phyloP scores from a whole-genome alignment of 2,329 filamentous ascomycete genomes.

The Grosmannia huntii region DNA sequence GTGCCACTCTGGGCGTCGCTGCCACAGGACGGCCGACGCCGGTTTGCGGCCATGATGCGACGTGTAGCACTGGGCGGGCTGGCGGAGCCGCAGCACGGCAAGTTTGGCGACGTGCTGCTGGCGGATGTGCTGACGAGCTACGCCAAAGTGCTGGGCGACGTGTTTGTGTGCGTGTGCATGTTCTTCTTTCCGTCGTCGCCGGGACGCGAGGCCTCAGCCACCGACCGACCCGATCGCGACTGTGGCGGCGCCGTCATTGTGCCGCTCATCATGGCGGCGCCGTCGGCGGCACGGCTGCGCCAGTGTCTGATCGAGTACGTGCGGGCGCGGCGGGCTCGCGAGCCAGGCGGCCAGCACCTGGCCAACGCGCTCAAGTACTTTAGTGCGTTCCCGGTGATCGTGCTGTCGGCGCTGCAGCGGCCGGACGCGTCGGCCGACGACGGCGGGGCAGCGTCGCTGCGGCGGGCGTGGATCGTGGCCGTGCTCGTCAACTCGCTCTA shows the following conservation, averaged over 20 bases:
- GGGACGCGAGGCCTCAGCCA: slow-evolving; percentile 51
- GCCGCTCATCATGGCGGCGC: slow-evolving; percentile 71
- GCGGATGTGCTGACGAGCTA: slow-evolving; percentile 94
- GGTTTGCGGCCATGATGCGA: slow-evolving; percentile 62
- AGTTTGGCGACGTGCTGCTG: slow-evolving; percentile 87
- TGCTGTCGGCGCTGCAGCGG: slow-evolving; percentile 63
- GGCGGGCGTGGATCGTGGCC: slow-evolving; percentile 54
- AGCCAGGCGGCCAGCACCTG: slow-evolving; percentile 65
- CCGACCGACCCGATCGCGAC: slow-evolving; percentile 64
- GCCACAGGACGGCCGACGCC: slow-evolving; percentile 57
- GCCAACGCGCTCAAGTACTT: slow-evolving; percentile 93
- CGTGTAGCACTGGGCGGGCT: slow-evolving; percentile 76
- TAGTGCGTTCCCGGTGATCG: slow-evolving; percentile 85
- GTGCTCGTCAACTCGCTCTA: slow-evolving; percentile 78
- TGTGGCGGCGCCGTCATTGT: slow-evolving; percentile 73
- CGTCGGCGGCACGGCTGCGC: slow-evolving; percentile 73
- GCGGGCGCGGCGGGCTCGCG: slow-evolving; percentile 51
- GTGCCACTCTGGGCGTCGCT: slow-evolving; percentile 15
- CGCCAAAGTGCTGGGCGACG: slow-evolving; percentile 78
- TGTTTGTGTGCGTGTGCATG: slow-evolving; percentile 88
- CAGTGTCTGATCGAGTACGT: slow-evolving; percentile 86
- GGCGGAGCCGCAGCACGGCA: slow-evolving; percentile 74
- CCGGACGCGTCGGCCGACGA: slow-evolving; percentile 28
- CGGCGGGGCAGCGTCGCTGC: slow-evolving; percentile 21
- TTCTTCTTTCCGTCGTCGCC: slow-evolving; percentile 43